A percentile compares a stretch with the other conserved stretches of the same genome.
phyloP scores from a whole-genome alignment of 2,329 filamentous ascomycete genomes.

The Magnaporthales sp. region DNA sequence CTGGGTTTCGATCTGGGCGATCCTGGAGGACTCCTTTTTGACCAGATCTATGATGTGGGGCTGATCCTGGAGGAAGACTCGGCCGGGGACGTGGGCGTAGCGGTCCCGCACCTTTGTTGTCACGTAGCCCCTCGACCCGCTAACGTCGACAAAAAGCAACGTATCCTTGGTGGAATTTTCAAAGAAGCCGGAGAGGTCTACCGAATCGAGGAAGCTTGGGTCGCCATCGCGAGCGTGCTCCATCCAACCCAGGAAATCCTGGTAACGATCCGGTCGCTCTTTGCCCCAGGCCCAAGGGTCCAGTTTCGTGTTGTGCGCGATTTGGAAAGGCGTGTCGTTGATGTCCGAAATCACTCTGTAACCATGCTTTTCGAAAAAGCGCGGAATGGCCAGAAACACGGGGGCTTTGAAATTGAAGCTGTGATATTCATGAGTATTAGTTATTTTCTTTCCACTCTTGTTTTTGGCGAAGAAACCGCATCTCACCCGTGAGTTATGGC shows the following conservation, averaged over 20 bases:
- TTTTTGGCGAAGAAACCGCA: not conserved
- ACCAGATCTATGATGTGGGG: slow-evolving; percentile 18
- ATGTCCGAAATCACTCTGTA: slow-evolving; percentile 20
- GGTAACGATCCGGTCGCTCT: not conserved
- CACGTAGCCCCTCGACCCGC: slow-evolving; percentile 30
- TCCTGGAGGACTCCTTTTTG: not conserved
- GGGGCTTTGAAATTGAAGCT: slow-evolving; percentile 1
- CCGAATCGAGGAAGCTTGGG: not conserved
- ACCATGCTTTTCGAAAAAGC: slow-evolving; percentile 18
- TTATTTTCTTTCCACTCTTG: not conserved
- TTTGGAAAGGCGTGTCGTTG: slow-evolving; percentile 20
- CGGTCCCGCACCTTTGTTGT: slow-evolving; percentile 20
- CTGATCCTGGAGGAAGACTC: slow-evolving; percentile 31
- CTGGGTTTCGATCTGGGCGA: slow-evolving; percentile 9
- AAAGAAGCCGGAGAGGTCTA: not conserved
- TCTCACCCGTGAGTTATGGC: not conserved
- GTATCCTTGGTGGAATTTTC: not conserved
- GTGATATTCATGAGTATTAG: not conserved
- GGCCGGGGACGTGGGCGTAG: slow-evolving; percentile 21
- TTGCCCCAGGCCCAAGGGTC: slow-evolving; percentile 10
- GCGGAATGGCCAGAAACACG: slow-evolving; percentile 2
- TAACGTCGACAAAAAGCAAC: slow-evolving; percentile 29
- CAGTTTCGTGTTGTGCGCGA: slow-evolving; percentile 23
- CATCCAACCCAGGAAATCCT: slow-evolving; percentile 1
- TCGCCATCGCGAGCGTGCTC: not conserved